Conservation (phyloP, 768 basidiomycete genomes). For the Auricularia auricula-judae region DNA sequence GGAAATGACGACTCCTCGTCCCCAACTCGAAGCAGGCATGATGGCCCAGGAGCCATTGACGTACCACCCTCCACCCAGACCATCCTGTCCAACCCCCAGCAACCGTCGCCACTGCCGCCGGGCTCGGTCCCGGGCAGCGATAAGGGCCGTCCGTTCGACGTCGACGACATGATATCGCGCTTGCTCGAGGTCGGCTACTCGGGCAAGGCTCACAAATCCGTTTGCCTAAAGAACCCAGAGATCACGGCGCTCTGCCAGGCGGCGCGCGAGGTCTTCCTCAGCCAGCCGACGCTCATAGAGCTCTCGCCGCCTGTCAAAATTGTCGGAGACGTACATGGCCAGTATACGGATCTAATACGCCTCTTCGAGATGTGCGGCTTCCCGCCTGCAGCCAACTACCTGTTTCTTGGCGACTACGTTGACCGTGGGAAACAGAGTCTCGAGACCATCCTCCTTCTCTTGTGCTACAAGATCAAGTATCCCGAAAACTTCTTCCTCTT, state of each 20-base stretch:
- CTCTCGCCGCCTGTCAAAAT: constrained; percentile 98
- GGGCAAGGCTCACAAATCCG: constrained; percentile 93
- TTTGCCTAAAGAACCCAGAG: constrained; percentile 92
- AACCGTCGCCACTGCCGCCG: constrained; percentile 16
- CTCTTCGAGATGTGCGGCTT: constrained; percentile 99
- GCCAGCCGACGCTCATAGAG: constrained; percentile 94
- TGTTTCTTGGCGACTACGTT: constrained; percentile 98
- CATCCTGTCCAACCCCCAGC: constrained; percentile 61
- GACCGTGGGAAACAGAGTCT: constrained; percentile 97
- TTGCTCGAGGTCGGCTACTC: constrained; percentile 94
- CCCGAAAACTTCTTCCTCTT: constrained; percentile 99
- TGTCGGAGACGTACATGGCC: constrained; percentile 97
- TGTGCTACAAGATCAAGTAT: constrained; percentile 99
- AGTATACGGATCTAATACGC: constrained; percentile 96
- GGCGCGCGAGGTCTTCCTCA: constrained; percentile 91
- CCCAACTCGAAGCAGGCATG: constrained; percentile 23
- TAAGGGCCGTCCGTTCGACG: constrained; percentile 66
- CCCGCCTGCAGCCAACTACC: constrained; percentile 92
- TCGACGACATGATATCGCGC: constrained; percentile 97
- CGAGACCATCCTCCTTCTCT: constrained; percentile 90
- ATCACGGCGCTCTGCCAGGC: constrained; percentile 90
- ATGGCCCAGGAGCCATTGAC: not conserved
- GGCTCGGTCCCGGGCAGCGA: constrained; percentile 36
- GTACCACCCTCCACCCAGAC: constrained; percentile 56
- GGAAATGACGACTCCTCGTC: constrained; percentile 8